Conservation (phyloP, 805 yeast species). For the Helenozyma baotianmanensis region DNA sequence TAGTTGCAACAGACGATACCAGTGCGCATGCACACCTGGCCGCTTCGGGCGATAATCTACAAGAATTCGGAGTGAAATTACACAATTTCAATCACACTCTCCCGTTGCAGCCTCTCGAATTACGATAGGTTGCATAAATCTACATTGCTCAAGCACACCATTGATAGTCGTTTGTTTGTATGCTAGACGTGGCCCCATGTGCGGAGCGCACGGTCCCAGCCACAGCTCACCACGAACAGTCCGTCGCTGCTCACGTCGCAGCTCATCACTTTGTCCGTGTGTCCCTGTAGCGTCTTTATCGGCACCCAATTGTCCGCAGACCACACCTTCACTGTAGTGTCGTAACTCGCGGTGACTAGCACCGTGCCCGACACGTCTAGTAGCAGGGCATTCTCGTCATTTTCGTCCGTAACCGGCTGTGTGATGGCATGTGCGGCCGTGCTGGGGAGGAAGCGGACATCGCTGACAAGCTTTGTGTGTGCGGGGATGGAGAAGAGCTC, state of each 20-base stretch:
- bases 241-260: constrained; percentile 51
- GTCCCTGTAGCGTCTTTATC: constrained; percentile 49
- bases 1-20: too few relatives aligned
- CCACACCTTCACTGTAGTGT: constrained; percentile 56
- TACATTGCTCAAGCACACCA: too few relatives aligned
- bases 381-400: constrained; percentile 24
- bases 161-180: too few relatives aligned
- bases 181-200: constrained; percentile 40
- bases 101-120: too few relatives aligned
- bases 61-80: too few relatives aligned
- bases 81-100: background rate
- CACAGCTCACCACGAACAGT: constrained; percentile 51
- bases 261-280: constrained; percentile 65
- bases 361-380: constrained; percentile 39
- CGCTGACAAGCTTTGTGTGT: constrained; percentile 70
- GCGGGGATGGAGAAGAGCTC: constrained; percentile 58
- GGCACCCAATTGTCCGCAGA: constrained; percentile 68
- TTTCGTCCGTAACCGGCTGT: constrained; percentile 25
- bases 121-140: too few relatives aligned
- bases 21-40: too few relatives aligned
- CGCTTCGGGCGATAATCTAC: too few relatives aligned
- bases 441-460: constrained; percentile 46
- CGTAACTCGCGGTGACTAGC: constrained; percentile 65
- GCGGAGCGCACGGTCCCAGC: constrained; percentile 83
- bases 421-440: constrained; percentile 10